These are phyloP conservation scores for Colletotrichum tabaci DNA, from an alignment of 2,329 filamentous ascomycete species.

Conservation along the genomic window DNA sequence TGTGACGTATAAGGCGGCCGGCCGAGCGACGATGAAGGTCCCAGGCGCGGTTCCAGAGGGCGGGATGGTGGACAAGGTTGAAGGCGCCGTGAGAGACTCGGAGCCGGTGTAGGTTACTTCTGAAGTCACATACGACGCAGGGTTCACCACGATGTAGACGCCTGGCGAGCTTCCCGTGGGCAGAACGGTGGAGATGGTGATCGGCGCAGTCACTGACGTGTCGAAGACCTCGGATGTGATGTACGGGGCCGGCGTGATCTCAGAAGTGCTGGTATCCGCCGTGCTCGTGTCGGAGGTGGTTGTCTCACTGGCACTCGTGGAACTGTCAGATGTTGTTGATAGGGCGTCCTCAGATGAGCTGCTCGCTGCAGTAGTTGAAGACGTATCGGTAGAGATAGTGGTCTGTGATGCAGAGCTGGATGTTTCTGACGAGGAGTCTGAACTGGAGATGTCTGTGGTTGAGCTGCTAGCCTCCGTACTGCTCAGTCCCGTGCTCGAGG, in stretches of 20 bases:
- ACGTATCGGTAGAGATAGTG: not conserved
- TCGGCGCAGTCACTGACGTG: not conserved
- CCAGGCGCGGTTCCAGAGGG: slow-evolving; percentile 8
- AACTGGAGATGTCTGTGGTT: not conserved
- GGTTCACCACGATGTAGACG: slow-evolving; percentile 23
- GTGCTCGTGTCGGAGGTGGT: not conserved
- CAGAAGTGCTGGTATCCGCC: not conserved
- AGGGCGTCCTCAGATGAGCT: not conserved
- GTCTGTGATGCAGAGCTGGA: not conserved
- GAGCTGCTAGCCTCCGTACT: not conserved
- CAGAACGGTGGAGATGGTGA: slow-evolving; percentile 19
- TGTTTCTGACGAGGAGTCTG: not conserved
- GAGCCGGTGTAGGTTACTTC: not conserved
- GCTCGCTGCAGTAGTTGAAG: not conserved
- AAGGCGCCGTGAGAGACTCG: not conserved
- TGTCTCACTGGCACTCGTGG: not conserved
- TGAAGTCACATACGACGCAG: not conserved
- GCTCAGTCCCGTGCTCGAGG: too few relatives aligned
- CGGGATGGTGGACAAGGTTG: not conserved
- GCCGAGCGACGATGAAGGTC: slow-evolving; percentile 2
- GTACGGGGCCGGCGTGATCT: not conserved
- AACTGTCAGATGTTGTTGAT: not conserved
- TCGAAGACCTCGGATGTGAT: slow-evolving; percentile 10
- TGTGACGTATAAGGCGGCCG: slow-evolving; percentile 3
- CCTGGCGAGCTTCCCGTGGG: slow-evolving; percentile 20